Evolutionary conservation across 176 grass and related monocot genomes (phyloP).

Genomic region (Carex parvula): DNA sequence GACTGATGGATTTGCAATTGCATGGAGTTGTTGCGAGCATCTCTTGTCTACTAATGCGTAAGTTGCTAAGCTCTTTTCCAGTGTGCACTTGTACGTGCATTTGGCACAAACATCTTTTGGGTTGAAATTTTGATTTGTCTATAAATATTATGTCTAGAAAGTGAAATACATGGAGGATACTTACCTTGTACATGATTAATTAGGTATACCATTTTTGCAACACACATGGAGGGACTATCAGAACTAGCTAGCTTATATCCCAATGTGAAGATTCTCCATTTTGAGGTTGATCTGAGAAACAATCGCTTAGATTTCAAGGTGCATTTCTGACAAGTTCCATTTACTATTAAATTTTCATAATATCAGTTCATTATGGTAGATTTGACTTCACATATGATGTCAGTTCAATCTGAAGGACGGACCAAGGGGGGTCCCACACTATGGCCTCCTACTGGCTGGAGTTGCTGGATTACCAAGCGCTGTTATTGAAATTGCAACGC

Average conservation of each 20-base stretch:
- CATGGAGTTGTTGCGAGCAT: constrained; percentile 98
- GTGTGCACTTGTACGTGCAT: background rate
- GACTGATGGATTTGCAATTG: constrained; percentile 91
- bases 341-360: background rate
- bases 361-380: background rate
- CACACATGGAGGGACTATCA: constrained; percentile 88
- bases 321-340: background rate
- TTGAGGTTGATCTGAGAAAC: constrained; percentile 80
- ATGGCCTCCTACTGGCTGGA: constrained; percentile 81
- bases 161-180: background rate
- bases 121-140: background rate
- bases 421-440: constrained; percentile 54
- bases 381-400: background rate
- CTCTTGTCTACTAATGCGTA: constrained; percentile 77
- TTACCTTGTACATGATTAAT: constrained; percentile 15
- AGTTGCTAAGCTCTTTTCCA: constrained; percentile 31
- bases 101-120: background rate
- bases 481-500: constrained; percentile 57
- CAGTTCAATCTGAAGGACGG: constrained; percentile 83
- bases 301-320: constrained; percentile 93
- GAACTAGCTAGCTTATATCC: constrained; percentile 88
- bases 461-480: constrained; percentile 72
- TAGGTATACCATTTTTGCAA: constrained; percentile 91
- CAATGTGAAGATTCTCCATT: constrained; percentile 95
- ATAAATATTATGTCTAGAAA: background rate